A percentile compares a stretch with the other conserved stretches of the same genome.
Evolutionary conservation across 352 stramenopile species (phyloP).

Genomic region (Globisporangium nodosum): DNA sequence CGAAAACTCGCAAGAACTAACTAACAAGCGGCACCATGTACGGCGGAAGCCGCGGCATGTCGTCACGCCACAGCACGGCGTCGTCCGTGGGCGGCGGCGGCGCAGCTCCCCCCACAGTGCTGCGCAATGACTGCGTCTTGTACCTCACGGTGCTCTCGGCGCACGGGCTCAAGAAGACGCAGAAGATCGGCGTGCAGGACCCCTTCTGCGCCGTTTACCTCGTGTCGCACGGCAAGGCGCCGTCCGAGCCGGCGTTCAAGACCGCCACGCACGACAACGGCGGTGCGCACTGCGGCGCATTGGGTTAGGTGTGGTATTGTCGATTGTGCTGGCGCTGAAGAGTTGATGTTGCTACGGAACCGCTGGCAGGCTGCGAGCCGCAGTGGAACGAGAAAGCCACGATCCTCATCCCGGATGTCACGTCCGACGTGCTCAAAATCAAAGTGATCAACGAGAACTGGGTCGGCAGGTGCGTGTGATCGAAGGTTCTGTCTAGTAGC

Average conservation of each 20-base stretch:
- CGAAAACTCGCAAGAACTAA: background rate
- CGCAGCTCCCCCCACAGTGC: conserved; percentile 6
- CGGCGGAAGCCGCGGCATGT: conserved; percentile 6
- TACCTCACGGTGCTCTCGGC: conserved; percentile 63
- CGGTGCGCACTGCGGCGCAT: conserved; percentile 16
- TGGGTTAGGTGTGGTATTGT: too few relatives aligned
- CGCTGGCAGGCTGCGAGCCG: conserved; percentile 36
- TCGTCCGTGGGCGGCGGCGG: conserved; percentile 2
- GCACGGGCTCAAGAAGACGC: conserved; percentile 62
- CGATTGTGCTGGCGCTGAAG: background rate
- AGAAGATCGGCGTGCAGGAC: conserved; percentile 69
- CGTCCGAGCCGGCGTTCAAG: conserved; percentile 55
- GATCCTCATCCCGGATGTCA: conserved; percentile 63
- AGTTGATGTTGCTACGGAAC: background rate
- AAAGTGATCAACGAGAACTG: conserved; percentile 77
- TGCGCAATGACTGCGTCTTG: conserved; percentile 68
- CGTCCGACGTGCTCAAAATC: conserved; percentile 60
- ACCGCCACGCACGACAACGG: conserved; percentile 70
- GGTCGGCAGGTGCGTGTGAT: conserved; percentile 50
- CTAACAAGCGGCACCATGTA: conserved; percentile 4
- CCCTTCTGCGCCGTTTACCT: conserved; percentile 64
- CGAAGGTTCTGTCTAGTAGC: background rate
- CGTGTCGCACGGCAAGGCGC: conserved; percentile 42
- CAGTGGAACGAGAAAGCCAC: conserved; percentile 76
- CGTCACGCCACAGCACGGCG: conserved; percentile 12